Evolutionary conservation across 371 early-diverging fungal species (phyloP).

Genomic region (Funneliformis caledonium): DNA sequence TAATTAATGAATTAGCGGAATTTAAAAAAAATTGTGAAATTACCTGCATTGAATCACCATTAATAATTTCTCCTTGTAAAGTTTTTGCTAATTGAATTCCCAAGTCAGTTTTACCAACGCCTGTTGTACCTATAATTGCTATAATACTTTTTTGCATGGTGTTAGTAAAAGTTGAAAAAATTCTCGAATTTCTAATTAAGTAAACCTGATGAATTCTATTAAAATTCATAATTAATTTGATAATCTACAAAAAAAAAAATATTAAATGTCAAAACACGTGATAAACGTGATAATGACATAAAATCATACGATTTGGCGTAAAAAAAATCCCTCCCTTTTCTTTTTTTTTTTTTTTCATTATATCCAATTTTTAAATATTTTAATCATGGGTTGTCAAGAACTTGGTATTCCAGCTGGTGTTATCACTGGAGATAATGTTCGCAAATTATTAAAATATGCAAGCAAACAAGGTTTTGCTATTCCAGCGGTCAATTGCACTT

Average conservation of each 20-base stretch:
- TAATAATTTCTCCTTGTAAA: constrained; percentile 90
- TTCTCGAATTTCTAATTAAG: too few species aligned
- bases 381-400: constrained; percentile 72
- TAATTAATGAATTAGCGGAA: background rate
- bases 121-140: constrained; percentile 85
- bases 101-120: constrained; percentile 93
- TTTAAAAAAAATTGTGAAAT: background rate
- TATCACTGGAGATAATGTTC: constrained; percentile 85
- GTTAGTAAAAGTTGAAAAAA: background rate
- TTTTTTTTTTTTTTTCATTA: too few species aligned
- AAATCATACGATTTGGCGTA: too few species aligned
- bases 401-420: constrained; percentile 85
- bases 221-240: too few species aligned
- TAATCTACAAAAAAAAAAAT: too few species aligned
- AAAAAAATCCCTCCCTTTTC: too few species aligned
- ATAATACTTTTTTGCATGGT: constrained; percentile 49
- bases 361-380: too few species aligned
- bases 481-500: constrained; percentile 94
- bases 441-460: constrained; percentile 85
- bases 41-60: constrained; percentile 95
- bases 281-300: too few species aligned
- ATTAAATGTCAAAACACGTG: too few species aligned
- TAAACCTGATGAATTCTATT: too few species aligned
- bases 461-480: constrained; percentile 85
- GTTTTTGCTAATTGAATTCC: constrained; percentile 85